Evolutionary conservation across 2,329 filamentous ascomycete genomes (phyloP), one percentile per base, ranked within the genome.

Genomic region (Trichoderma atrobrunneum): DNA sequence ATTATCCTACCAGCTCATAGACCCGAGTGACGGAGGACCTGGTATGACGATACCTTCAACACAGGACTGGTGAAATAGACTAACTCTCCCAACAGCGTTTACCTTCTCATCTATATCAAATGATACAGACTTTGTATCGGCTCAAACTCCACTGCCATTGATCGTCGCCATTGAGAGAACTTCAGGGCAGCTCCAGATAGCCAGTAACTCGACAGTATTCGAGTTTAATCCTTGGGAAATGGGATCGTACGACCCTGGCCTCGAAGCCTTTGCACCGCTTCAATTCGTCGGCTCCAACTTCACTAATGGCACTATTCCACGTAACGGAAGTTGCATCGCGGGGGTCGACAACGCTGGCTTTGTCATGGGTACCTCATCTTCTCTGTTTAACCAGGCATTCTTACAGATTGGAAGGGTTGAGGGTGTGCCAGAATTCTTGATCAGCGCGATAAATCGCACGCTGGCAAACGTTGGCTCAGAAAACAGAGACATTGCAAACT

Each of bases 301-400:
- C 79, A 87, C 85, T 51, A 85, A 82, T 7, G 93, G 93, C 24
- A 78, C 79, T 8, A 80, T 96, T 24, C 82, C 87, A 0, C 78
- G 83, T 12, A 80, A 85, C 70, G 86, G 87, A 57, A 79, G 82
- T 32, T 97, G 95, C 78, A 87, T 97, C 18, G 85, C 87, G 8
- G 95, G 95, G 1, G 94, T 94, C 74, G 95, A 97, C 81, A 94
- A 94, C 76, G 88, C 88, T 28, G 93, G 93, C 7, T 97, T 89
- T 78, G 85, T 97, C 30, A 94, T 97, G 89, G 94, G 94, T 65
- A 97, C 94, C 0, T 94, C 91, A 26, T 93, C 91, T 1, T 92
- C 92, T 0, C 86, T 97, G 2, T 97, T 97, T 86, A 97, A 97
- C 82, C 85, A 90, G 76, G 88, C 93, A 76, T 82, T 97, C 21